Conservation (phyloP, 805 yeast genomes). For the Blastobotrys robertii region DNA sequence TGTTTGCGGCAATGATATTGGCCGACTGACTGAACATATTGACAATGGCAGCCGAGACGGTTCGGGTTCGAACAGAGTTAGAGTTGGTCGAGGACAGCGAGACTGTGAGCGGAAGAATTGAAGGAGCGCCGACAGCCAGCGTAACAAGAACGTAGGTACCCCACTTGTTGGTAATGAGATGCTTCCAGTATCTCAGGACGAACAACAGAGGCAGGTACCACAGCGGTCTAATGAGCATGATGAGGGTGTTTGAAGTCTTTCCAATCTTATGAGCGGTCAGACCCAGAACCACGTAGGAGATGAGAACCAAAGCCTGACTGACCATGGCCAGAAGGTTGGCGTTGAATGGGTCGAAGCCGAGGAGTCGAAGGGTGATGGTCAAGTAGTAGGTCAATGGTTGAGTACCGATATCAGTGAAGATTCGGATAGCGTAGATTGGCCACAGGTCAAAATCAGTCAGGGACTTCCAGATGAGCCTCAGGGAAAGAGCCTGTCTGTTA, state of each 20-base stretch:
- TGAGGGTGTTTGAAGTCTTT: slow-evolving; percentile 21
- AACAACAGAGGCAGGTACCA: slow-evolving; percentile 29
- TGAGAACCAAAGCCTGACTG: slow-evolving; percentile 9
- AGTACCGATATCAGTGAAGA: slow-evolving; percentile 33
- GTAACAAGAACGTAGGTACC: slow-evolving; percentile 34
- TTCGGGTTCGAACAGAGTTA: slow-evolving; percentile 49
- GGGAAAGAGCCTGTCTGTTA: slow-evolving; percentile 44
- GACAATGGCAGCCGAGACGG: slow-evolving; percentile 54
- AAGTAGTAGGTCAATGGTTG: slow-evolving; percentile 33
- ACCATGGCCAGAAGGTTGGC: slow-evolving; percentile 41
- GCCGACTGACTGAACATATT: slow-evolving; percentile 56
- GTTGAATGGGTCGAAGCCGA: slow-evolving; percentile 45
- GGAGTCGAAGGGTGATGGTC: slow-evolving; percentile 37
- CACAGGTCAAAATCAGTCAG: slow-evolving; percentile 43
- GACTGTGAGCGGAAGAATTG: slow-evolving; percentile 43
- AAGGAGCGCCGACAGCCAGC: slow-evolving; percentile 17
- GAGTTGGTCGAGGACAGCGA: slow-evolving; percentile 55
- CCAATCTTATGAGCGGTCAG: slow-evolving; percentile 19
- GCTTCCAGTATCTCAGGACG: slow-evolving; percentile 33
- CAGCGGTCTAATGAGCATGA: slow-evolving; percentile 23
- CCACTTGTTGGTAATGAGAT: slow-evolving; percentile 27
- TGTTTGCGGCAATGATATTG: slow-evolving; percentile 41
- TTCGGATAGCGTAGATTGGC: slow-evolving; percentile 43
- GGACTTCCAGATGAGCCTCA: slow-evolving; percentile 32
- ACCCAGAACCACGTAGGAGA: slow-evolving; percentile 20